These are phyloP conservation scores for Termitomyces sp. DNA, from an alignment of 1,284 basidiomycete species.

Conservation along the genomic window DNA sequence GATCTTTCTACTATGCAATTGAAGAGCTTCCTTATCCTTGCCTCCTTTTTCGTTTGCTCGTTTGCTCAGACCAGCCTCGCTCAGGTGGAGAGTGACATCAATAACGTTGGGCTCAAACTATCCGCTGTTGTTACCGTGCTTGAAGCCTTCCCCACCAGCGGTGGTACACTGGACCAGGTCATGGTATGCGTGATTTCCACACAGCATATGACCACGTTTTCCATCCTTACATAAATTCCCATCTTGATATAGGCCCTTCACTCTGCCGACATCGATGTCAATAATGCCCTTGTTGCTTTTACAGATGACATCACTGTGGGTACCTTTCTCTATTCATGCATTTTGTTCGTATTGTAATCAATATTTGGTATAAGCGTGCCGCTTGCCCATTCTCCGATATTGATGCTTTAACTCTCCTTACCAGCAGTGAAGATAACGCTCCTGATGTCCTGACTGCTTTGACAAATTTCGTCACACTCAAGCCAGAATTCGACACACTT, in stretches of 20 bases:
- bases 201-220: neutral
- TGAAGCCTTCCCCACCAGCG: neutral
- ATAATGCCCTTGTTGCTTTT: neutral
- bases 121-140: neutral
- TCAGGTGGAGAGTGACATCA: neutral
- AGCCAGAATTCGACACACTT: constrained; percentile 18
- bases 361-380: neutral
- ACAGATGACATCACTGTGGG: constrained; percentile 23
- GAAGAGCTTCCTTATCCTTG: neutral
- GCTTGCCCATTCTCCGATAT: constrained; percentile 14
- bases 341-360: neutral
- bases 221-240: neutral
- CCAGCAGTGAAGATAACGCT: constrained; percentile 14
- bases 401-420: constrained; percentile 19
- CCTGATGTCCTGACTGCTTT: constrained; percentile 18
- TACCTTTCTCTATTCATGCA: neutral
- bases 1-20: neutral
- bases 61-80: neutral
- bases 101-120: neutral
- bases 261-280: neutral
- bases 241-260: neutral
- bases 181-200: neutral
- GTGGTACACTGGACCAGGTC: neutral
- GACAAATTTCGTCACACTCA: constrained; percentile 12
- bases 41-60: neutral